Base-by-base conservation (phyloP, 371 early-diverging fungal genomes). In the Nosema muscidifuracis region DNA sequence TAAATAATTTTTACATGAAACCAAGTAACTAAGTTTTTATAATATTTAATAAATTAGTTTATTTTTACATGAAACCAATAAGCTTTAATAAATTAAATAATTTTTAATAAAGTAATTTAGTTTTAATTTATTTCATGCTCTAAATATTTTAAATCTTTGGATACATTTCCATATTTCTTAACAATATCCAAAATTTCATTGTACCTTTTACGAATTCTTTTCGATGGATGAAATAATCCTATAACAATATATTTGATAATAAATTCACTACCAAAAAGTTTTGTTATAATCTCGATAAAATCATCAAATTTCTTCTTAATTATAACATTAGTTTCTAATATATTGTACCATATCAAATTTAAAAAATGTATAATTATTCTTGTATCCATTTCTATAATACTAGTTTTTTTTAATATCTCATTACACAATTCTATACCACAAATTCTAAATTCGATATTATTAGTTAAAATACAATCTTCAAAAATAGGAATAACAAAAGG, bases 141-240 rank as follows among this genome's bases (percentile, higher is more conserved):
- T n/a, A n/a, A n/a, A n/a, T n/a, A n/a, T n/a, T n/a, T n/a, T n/a
- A n/a, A n/a, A n/a, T n/a, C n/a, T n/a, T n/a, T n/a, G n/a, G n/a
- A n/a, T n/a, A n/a, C n/a, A n/a, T n/a, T n/a, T n/a, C 44, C 63
- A 44, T 50, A 28, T 1, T 50, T 44, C 44, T 70, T 57, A 34
- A 58, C 20, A 67, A 88, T 89, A 79, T 94, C 94, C 85, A 90
- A 94, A 58, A 96, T 89, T 84, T 92, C 91, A 93, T 93, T 93
- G 81, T 95, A 95, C 15, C 92, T 88, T 79, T 93, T 91, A 40
- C 95, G 87, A 7, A 95, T 93, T 67, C 89, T 87, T 31, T 93
- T 83, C 12, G 97, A 94, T 2, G 97, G 97, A 73, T 96, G 97
- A 87, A 93, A 95, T 57, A 96, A 79, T 0, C 97, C 97, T 81